Percentiles rank a stretch among this genome's conserved stretches.
Evolutionary conservation across 2,329 filamentous ascomycete genomes (phyloP).

Genomic region (Exophiala sideris): DNA sequence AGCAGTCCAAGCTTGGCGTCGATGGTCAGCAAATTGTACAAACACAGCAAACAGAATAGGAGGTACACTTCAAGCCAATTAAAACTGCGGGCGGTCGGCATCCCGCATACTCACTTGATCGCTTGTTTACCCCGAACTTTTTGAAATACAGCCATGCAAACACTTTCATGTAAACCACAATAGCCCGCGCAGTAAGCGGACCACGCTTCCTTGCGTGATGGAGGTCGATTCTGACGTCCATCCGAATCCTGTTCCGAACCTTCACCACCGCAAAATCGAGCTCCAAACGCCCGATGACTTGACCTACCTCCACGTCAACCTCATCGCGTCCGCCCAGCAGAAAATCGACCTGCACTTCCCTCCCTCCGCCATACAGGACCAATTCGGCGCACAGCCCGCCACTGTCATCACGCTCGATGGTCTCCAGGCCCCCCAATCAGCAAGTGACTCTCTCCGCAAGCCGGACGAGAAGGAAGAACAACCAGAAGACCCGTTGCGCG

Average conservation of each 20-base stretch:
- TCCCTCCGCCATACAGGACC: slow-evolving; percentile 38
- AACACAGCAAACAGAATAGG: no score
- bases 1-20: no score
- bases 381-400: slow-evolving; percentile 19
- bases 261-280: slow-evolving; percentile 49
- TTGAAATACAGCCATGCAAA: no score
- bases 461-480: slow-evolving; percentile 3
- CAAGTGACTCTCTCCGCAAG: neutral
- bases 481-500: slow-evolving; percentile 26
- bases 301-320: slow-evolving; percentile 47
- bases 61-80: no score
- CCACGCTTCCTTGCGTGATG: neutral
- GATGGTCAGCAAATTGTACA: no score
- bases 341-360: slow-evolving; percentile 50
- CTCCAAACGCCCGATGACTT: slow-evolving; percentile 50
- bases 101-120: no score
- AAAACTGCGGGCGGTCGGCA: no score
- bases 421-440: slow-evolving; percentile 5
- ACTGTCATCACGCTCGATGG: slow-evolving; percentile 43
- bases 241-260: slow-evolving; percentile 71
- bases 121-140: no score
- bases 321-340: slow-evolving; percentile 42
- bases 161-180: no score
- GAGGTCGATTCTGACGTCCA: slow-evolving; percentile 97
- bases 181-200: no score